Percentiles rank a stretch among this genome's conserved stretches.
Evolutionary conservation across 2,329 filamentous ascomycete species (phyloP).

Genomic region (Phaeosphaeriaceae sp.): DNA sequence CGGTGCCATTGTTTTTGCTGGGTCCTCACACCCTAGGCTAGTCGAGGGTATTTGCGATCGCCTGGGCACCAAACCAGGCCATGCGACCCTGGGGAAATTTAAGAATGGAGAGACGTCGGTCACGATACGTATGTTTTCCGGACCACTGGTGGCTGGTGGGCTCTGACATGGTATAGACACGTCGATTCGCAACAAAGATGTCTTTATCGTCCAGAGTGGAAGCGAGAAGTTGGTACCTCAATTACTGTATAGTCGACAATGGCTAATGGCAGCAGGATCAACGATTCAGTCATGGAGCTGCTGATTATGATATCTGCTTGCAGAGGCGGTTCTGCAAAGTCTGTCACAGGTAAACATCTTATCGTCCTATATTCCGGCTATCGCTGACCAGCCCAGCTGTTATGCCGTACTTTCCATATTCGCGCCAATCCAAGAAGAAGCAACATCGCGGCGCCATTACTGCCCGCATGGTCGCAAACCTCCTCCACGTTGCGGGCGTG

Average conservation of each 20-base stretch:
- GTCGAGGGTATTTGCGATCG: slow-evolving; percentile 72
- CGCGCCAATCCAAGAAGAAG: slow-evolving; percentile 98
- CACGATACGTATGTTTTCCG: slow-evolving; percentile 61
- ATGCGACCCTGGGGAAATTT: slow-evolving; percentile 70
- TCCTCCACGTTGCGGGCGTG: slow-evolving; percentile 90
- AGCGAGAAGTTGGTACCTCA: slow-evolving; percentile 69
- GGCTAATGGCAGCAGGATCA: slow-evolving; percentile 66
- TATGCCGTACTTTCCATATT: slow-evolving; percentile 97
- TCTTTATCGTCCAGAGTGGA: slow-evolving; percentile 97
- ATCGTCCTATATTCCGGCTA: slow-evolving; percentile 10
- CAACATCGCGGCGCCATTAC: slow-evolving; percentile 95
- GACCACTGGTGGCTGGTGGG: slow-evolving; percentile 5
- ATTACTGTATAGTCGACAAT: slow-evolving; percentile 12
- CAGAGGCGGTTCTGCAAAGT: slow-evolving; percentile 96
- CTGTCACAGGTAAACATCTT: slow-evolving; percentile 79
- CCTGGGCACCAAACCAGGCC: slow-evolving; percentile 65
- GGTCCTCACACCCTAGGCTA: slow-evolving; percentile 69
- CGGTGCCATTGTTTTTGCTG: slow-evolving; percentile 71
- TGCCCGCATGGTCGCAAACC: slow-evolving; percentile 94
- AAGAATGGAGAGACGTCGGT: slow-evolving; percentile 75
- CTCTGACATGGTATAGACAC: slow-evolving; percentile 51
- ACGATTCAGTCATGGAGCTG: slow-evolving; percentile 98
- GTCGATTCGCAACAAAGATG: slow-evolving; percentile 94
- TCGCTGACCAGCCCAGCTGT: slow-evolving; percentile 65
- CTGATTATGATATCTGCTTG: slow-evolving; percentile 99